Evolutionary conservation across 2,329 filamentous ascomycete genomes (phyloP).

Genomic region (Bretziella fagacearum): DNA sequence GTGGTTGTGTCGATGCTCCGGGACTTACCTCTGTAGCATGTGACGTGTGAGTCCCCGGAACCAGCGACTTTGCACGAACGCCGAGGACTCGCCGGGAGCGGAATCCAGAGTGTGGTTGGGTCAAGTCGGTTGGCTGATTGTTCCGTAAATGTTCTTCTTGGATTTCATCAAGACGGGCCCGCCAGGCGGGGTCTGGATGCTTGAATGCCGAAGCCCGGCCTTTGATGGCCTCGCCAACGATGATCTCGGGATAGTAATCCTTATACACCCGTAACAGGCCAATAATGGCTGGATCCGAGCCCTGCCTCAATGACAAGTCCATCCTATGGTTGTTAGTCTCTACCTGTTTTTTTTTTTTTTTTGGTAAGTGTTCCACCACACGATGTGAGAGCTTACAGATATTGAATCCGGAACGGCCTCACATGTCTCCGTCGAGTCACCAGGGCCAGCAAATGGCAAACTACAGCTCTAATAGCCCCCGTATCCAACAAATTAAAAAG

Average conservation of each 20-base stretch:
- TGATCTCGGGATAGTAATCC: slow-evolving; percentile 80
- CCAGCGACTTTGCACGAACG: slow-evolving; percentile 28
- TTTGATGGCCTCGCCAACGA: slow-evolving; percentile 50
- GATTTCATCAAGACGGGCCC: slow-evolving; percentile 47
- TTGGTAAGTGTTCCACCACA: background rate
- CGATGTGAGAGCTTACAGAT: slow-evolving; percentile 35
- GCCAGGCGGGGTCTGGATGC: slow-evolving; percentile 65
- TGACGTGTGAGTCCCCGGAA: slow-evolving; percentile 58
- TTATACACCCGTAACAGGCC: slow-evolving; percentile 71
- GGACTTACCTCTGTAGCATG: slow-evolving; percentile 46
- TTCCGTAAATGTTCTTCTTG: slow-evolving; percentile 35
- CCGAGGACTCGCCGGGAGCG: slow-evolving; percentile 38
- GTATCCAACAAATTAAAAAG: slow-evolving; percentile 73
- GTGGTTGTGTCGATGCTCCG: too few species aligned
- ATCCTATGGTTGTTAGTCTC: slow-evolving; percentile 26
- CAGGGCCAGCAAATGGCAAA: slow-evolving; percentile 64
- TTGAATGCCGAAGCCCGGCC: slow-evolving; percentile 45
- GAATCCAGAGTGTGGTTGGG: slow-evolving; percentile 17
- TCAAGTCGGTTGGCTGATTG: background rate
- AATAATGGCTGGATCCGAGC: slow-evolving; percentile 56
- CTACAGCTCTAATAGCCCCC: slow-evolving; percentile 43
- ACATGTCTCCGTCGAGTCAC: slow-evolving; percentile 72
- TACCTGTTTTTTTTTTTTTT: background rate
- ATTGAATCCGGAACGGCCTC: slow-evolving; percentile 65
- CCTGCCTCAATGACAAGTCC: slow-evolving; percentile 39